phyloP scores from a whole-genome alignment of 2,329 filamentous ascomycete genomes.

The Colletotrichum somersetense region DNA sequence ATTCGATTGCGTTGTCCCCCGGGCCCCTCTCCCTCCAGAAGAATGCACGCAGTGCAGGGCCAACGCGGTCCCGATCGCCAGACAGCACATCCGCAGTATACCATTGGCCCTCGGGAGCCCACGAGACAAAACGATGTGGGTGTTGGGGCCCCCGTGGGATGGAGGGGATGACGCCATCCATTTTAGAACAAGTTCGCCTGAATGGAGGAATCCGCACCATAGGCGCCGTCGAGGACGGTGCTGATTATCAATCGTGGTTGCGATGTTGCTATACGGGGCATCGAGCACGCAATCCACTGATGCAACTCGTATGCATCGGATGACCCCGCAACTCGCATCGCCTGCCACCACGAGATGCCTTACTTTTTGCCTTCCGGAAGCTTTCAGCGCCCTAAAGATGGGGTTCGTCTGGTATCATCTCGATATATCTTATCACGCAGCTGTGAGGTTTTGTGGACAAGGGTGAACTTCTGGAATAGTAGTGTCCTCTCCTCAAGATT shows the following conservation, averaged over 20 bases:
- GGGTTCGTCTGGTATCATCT: constrained; percentile 2
- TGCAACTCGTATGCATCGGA: constrained; percentile 15
- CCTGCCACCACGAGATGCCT: neutral
- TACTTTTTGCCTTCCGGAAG: neutral
- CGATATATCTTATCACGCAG: neutral
- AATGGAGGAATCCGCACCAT: constrained; percentile 9
- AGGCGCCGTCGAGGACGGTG: neutral
- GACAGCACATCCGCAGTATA: neutral
- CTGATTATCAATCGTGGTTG: constrained; percentile 35
- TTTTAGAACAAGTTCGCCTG: constrained; percentile 4
- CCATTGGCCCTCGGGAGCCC: constrained; percentile 22
- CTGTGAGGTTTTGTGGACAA: neutral
- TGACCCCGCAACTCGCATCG: constrained; percentile 33
- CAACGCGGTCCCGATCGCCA: constrained; percentile 26
- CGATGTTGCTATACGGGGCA: constrained; percentile 38
- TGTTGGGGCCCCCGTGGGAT: neutral
- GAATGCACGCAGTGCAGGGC: neutral
- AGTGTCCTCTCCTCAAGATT: too few species aligned
- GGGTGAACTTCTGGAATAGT: neutral
- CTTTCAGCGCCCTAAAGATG: neutral
- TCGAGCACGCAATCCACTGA: constrained; percentile 37
- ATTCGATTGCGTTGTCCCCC: constrained; percentile 59
- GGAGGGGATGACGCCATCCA: constrained; percentile 36
- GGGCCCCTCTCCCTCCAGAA: neutral
- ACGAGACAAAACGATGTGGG: constrained; percentile 18